Conservation (phyloP, 192 early-diverging fungal species). For the Pecoramyces ruminantium region DNA sequence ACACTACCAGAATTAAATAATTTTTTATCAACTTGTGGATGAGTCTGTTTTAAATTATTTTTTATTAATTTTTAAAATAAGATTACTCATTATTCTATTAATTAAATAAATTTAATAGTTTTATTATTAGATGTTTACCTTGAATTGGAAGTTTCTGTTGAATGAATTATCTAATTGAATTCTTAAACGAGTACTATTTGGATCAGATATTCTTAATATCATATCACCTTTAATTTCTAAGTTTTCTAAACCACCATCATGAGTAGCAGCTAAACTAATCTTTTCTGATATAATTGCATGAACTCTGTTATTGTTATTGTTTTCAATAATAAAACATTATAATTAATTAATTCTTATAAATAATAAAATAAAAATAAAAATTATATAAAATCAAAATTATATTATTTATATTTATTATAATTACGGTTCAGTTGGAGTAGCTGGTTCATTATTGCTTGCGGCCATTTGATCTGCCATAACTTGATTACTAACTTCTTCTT, state of each 20-base stretch:
- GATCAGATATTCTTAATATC: slow-evolving; percentile 60
- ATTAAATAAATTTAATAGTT: too few species aligned
- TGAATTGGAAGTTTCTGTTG: slow-evolving; percentile 61
- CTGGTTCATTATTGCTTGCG: background rate
- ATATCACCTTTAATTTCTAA: slow-evolving; percentile 91
- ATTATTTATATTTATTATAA: background rate
- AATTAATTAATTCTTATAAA: background rate
- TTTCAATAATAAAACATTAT: background rate
- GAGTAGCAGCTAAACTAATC: slow-evolving; percentile 62
- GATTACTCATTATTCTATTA: too few species aligned
- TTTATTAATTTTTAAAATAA: too few species aligned
- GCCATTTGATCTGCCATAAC: background rate
- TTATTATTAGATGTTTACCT: too few species aligned
- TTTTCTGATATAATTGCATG: slow-evolving; percentile 79
- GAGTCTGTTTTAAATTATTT: slow-evolving; percentile 71
- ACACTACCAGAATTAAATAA: slow-evolving; percentile 51
- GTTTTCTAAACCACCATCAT: slow-evolving; percentile 78
- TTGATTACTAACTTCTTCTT: background rate
- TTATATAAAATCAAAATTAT: background rate
- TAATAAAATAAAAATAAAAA: background rate
- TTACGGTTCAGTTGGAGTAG: background rate
- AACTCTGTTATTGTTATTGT: slow-evolving; percentile 55
- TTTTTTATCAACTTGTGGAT: slow-evolving; percentile 92
- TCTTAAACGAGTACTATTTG: slow-evolving; percentile 37
- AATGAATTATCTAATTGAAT: slow-evolving; percentile 39